A percentile compares a stretch with the other conserved stretches of the same genome.
phyloP scores from a whole-genome alignment of 164 flowering plant species.

The Dillenia suffruticosa region DNA sequence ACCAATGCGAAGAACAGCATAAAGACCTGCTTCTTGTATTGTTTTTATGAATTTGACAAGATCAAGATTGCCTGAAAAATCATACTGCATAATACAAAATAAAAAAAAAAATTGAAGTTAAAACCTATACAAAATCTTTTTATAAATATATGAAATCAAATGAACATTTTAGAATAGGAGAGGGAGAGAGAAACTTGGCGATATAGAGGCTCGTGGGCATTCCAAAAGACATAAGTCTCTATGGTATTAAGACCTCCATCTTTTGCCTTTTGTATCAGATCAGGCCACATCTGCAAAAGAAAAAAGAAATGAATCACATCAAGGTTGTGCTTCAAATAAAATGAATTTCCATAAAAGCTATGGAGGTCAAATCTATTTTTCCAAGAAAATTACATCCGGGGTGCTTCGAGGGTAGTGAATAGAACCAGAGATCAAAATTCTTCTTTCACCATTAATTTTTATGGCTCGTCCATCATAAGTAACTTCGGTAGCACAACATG shows the following conservation, averaged over 20 bases:
- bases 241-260: constrained; percentile 23
- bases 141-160: not conserved
- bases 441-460: constrained; percentile 20
- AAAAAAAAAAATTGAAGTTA: too few relatives aligned
- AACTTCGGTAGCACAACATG: constrained; percentile 7
- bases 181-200: constrained; percentile 15
- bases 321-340: not conserved
- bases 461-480: constrained; percentile 21
- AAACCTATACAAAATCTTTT: too few relatives aligned
- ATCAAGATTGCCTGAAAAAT: constrained; percentile 14
- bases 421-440: constrained; percentile 18
- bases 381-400: constrained; percentile 16
- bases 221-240: constrained; percentile 26
- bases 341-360: not conserved
- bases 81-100: constrained; percentile 11
- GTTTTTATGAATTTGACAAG: constrained; percentile 15
- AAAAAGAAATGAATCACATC: not conserved
- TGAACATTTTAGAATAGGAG: not conserved
- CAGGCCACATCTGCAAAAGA: constrained; percentile 24
- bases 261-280: constrained; percentile 17
- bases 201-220: constrained; percentile 19
- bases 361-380: too few relatives aligned
- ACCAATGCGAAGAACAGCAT: constrained; percentile 21
- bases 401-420: constrained; percentile 33
- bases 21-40: constrained; percentile 17